phyloP scores from a whole-genome alignment of 2,329 filamentous ascomycete genomes.

The Hymenoscyphus scutula region DNA sequence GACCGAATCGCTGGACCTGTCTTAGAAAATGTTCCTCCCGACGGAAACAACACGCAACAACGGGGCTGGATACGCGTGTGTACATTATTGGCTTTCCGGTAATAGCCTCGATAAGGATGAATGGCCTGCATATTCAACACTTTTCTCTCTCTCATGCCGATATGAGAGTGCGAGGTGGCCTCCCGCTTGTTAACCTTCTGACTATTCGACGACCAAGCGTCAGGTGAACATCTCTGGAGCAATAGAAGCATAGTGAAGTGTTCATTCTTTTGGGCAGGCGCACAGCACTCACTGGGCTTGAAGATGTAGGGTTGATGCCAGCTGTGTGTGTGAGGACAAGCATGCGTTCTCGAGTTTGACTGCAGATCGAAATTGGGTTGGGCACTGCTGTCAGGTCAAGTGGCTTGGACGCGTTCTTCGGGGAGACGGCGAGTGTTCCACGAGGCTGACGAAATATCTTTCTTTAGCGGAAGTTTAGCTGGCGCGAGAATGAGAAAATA shows the following conservation, averaged over 20 bases:
- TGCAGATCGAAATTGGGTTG: conserved; percentile 5
- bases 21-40: conserved; percentile 5
- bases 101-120: conserved; percentile 2
- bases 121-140: conserved; percentile 4
- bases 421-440: conserved; percentile 8
- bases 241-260: conserved; percentile 13
- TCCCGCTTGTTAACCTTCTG: conserved; percentile 9
- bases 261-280: conserved; percentile 9
- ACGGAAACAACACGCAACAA: conserved; percentile 5
- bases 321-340: not conserved
- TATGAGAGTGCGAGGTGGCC: conserved; percentile 7
- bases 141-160: conserved; percentile 1
- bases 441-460: conserved; percentile 9
- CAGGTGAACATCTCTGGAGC: conserved; percentile 12
- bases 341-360: conserved; percentile 4
- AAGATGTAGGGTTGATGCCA: conserved; percentile 1
- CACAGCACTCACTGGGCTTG: conserved; percentile 9
- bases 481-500: not conserved
- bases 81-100: conserved; percentile 4
- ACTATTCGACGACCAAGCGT: not conserved
- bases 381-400: conserved; percentile 8
- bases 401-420: not conserved
- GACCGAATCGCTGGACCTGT: conserved; percentile 5
- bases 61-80: conserved; percentile 7
- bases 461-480: not conserved